These are phyloP conservation scores for Ceriops zippeliana DNA, from an alignment of 345 rosid species.

Conservation along the genomic window DNA sequence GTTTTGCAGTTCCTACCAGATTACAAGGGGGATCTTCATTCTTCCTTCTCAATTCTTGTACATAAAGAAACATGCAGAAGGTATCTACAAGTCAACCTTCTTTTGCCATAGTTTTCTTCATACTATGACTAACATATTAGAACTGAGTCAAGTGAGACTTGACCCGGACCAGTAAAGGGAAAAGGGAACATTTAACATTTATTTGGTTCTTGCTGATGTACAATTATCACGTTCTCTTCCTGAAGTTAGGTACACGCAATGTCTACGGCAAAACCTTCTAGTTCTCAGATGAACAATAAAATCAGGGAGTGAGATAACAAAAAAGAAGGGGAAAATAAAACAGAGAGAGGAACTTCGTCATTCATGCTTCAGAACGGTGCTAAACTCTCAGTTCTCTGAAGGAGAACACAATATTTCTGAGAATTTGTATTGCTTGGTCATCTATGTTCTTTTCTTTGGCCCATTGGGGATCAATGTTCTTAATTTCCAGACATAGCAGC, in stretches of 20 bases:
- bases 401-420: too few relatives aligned
- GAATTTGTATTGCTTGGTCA: too few relatives aligned
- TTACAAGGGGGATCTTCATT: neutral
- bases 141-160: neutral
- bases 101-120: neutral
- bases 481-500: too few relatives aligned
- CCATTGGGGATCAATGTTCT: too few relatives aligned
- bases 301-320: too few relatives aligned
- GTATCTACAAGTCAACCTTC: neutral
- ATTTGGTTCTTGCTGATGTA: neutral
- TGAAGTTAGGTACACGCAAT: neutral
- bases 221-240: conserved; percentile 2
- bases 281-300: neutral
- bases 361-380: too few relatives aligned
- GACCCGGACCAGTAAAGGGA: neutral
- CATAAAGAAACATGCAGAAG: conserved; percentile 2
- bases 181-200: neutral
- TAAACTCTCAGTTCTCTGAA: too few relatives aligned
- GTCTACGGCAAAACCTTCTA: neutral
- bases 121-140: neutral
- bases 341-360: too few relatives aligned
- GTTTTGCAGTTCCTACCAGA: conserved; percentile 3
- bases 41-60: conserved; percentile 4
- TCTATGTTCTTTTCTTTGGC: too few relatives aligned
- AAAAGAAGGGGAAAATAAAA: too few relatives aligned